Base-by-base conservation (phyloP, 2,329 filamentous ascomycete genomes). In the Neonectria magnoliae region DNA sequence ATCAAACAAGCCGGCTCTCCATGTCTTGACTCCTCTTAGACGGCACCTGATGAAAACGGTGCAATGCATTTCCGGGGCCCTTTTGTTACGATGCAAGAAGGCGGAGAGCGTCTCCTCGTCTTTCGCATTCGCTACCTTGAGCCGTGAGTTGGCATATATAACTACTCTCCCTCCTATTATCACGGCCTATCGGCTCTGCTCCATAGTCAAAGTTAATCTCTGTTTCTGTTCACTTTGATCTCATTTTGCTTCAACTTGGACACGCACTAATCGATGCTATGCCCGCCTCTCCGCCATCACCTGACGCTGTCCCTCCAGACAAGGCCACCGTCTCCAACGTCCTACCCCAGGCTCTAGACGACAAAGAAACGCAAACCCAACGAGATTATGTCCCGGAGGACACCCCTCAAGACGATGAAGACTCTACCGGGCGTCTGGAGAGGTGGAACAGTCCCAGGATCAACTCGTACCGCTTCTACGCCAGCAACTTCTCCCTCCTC, bases 361-460 rank as follows among this genome's bases (percentile, higher is more conserved):
- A 22, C 20, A 63, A 54, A 29, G 29, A 60, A 41, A 9, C n/a
- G 10, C 42, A n/a, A 48, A 2, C 22, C 14, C 42, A 13, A 6
- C 50, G 47, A 41, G 36, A 13, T 13, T 9, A 4, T 16, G 29
- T 38, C 51, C 42, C 61, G n/a, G 47, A 65, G 55, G 57, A 57
- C 13, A 14, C 55, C 6, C 29, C 58, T 9, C 64, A 68, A 4
- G 59, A 59, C 18, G 57, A 52, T 38, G 58, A 27, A 36, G 60
- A 66, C 22, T 71, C 68, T 5, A 41, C 60, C 4, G 41, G 54
- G 16, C 64, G 60, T 16, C 61, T 69, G 16, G 85, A 91, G 71
- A 80, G 76, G 76, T 93, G 91, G 91, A 92, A 92, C 71, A 78
- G 80, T n/a, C 85, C 90, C 0, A 76, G 79, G 9, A 80, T 82